phyloP scores from a whole-genome alignment of 2,329 filamentous ascomycete species.

The Pestalotiopsis sp. region DNA sequence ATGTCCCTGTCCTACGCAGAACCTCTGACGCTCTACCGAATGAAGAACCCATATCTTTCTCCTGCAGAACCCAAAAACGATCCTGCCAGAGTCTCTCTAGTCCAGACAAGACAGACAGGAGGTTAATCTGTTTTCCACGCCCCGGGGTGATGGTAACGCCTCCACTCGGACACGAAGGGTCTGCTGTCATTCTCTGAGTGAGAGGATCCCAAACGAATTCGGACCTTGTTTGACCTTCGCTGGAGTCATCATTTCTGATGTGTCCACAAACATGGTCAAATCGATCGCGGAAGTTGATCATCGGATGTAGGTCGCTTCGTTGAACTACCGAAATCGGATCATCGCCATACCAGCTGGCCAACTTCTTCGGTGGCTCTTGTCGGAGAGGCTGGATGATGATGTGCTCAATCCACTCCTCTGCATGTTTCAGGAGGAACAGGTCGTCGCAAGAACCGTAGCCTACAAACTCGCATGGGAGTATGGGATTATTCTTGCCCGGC shows the following conservation, averaged over 20 bases:
- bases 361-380: slow-evolving; percentile 34
- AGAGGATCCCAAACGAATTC: slow-evolving; percentile 88
- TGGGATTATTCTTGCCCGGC: not conserved
- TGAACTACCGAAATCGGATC: slow-evolving; percentile 30
- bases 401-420: slow-evolving; percentile 49
- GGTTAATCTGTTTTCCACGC: no score
- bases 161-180: no score
- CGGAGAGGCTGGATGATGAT: slow-evolving; percentile 39
- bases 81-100: no score
- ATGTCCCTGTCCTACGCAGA: no score
- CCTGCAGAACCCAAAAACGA: no score
- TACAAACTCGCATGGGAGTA: slow-evolving; percentile 50
- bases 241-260: slow-evolving; percentile 31
- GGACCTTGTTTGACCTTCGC: slow-evolving; percentile 64
- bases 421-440: slow-evolving; percentile 40
- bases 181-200: slow-evolving; percentile 20
- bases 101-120: no score
- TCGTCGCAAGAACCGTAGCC: slow-evolving; percentile 36
- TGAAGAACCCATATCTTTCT: no score
- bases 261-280: slow-evolving; percentile 55
- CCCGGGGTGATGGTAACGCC: no score
- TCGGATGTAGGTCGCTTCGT: slow-evolving; percentile 11
- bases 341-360: slow-evolving; percentile 56
- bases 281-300: slow-evolving; percentile 38
- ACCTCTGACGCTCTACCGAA: no score